phyloP scores from a whole-genome alignment of 1,139 yeast genomes.

The Pichia sp. region DNA sequence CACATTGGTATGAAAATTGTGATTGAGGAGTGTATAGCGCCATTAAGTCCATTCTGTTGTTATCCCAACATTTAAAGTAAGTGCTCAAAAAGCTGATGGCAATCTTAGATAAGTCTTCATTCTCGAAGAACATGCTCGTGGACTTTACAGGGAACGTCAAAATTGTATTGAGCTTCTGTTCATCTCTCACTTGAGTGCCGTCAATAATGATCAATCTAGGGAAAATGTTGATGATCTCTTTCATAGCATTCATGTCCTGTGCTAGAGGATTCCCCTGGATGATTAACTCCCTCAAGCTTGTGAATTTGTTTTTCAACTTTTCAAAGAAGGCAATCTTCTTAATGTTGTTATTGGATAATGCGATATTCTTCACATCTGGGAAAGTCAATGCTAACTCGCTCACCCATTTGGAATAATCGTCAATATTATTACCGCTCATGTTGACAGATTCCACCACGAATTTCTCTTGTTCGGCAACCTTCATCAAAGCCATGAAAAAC shows the following conservation, averaged over 20 bases:
- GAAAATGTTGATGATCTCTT: conserved; percentile 62
- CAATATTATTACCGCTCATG: conserved; percentile 66
- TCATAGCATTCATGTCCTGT: conserved; percentile 28
- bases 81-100: conserved; percentile 73
- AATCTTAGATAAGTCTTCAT: conserved; percentile 58
- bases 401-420: conserved; percentile 46
- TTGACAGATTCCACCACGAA: conserved; percentile 66
- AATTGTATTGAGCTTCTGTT: conserved; percentile 45
- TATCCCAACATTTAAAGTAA: conserved; percentile 76
- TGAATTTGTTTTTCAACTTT: conserved; percentile 72
- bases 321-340: conserved; percentile 55
- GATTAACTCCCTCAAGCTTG: conserved; percentile 65
- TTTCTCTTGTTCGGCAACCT: conserved; percentile 55
- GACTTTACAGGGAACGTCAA: conserved; percentile 45
- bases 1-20: conserved; percentile 68
- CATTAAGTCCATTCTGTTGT: conserved; percentile 61
- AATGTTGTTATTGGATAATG: conserved; percentile 71
- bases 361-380: conserved; percentile 70
- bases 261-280: conserved; percentile 70
- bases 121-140: conserved; percentile 71
- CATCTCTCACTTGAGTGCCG: conserved; percentile 72
- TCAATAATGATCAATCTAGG: conserved; percentile 77
- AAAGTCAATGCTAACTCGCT: conserved; percentile 64
- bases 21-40: conserved; percentile 76
- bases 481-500: conserved; percentile 89